Base-by-base conservation (phyloP, 306 rosid species). In the Prunus campanulata region DNA sequence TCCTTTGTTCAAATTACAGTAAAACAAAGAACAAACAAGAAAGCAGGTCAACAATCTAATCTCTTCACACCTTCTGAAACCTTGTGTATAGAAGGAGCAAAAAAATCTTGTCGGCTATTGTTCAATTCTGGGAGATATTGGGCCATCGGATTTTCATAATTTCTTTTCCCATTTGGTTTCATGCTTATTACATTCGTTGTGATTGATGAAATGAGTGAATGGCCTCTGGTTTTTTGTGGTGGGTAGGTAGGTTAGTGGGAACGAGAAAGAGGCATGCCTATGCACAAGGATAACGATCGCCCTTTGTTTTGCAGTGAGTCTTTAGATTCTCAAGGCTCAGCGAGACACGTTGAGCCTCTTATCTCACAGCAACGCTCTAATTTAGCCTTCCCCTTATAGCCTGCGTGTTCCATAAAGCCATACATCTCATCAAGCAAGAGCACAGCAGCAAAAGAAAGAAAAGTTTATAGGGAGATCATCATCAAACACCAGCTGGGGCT, bases 201-300 rank as follows among this genome's bases (percentile, higher is more conserved):
- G 78, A 39, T 10, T 30, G 71, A 44, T 63, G 63, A 20, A 77
- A 68, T 18, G 75, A 15, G 54, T 29, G 22, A 80, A 62, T 32
- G 61, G 47, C 60, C 64, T 25, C 29, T n/a, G 79, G 59, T 72
- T 74, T 74, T 47, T 35, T 61, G 27, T 8, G 63, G 49, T 19
- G 8, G 77, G 72, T 66, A 66, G 85, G 74, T 78, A 11, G 73
- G 79, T 79, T 24, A 25, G 15, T 56, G 70, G 74, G 27, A 82
- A 78, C 63, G 66, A 62, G 70, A 66, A n/a, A 66, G 62, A 63
- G 70, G 62, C 27, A 10, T 24, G 2, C 7, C 13, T 83, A 81
- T 83, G 87, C 81, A 77, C 35, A 75, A 72, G 66, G 9, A 57
- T 68, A 78, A 75, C 32, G 29, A 60, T 75, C 70, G 81, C 89